Conservation (phyloP, 2,329 filamentous ascomycete genomes). For the Sarocladium oryzae region DNA sequence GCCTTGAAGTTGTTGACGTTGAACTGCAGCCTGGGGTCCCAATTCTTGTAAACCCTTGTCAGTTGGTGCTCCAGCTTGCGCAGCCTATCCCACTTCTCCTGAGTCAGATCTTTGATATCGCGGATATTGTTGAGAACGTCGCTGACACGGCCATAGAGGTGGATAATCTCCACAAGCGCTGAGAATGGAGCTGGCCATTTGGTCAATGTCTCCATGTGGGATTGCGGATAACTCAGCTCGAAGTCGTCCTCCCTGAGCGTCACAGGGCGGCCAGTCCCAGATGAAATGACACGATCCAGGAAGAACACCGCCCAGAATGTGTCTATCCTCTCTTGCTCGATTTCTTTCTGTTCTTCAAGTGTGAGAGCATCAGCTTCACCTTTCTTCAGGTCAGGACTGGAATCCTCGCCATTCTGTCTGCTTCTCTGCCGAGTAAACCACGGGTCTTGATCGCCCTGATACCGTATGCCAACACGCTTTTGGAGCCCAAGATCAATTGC, state of each 20-base stretch:
- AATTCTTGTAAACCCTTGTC: slow-evolving; percentile 63
- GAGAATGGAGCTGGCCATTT: slow-evolving; percentile 75
- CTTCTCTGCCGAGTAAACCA: slow-evolving; percentile 41
- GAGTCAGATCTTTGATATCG: slow-evolving; percentile 65
- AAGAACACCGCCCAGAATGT: slow-evolving; percentile 90
- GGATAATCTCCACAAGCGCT: slow-evolving; percentile 73
- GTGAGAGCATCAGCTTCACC: slow-evolving; percentile 35
- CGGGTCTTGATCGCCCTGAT: slow-evolving; percentile 47
- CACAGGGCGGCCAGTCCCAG: slow-evolving; percentile 76
- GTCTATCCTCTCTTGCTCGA: slow-evolving; percentile 76
- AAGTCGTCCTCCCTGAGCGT: slow-evolving; percentile 81
- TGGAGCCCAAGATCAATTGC: slow-evolving; percentile 74
- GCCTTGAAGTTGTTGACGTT: slow-evolving; percentile 81
- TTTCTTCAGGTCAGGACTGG: slow-evolving; percentile 33
- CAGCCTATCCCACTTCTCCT: slow-evolving; percentile 65
- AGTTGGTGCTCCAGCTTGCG: slow-evolving; percentile 75
- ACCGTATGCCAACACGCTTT: slow-evolving; percentile 68
- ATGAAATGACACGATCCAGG: slow-evolving; percentile 80
- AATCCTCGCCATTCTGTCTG: slow-evolving; percentile 24
- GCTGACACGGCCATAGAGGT: slow-evolving; percentile 77
- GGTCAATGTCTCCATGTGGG: slow-evolving; percentile 44
- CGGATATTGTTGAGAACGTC: slow-evolving; percentile 79
- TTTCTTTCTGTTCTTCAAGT: slow-evolving; percentile 51
- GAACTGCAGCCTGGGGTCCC: slow-evolving; percentile 72
- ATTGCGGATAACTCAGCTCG: slow-evolving; percentile 63